Base-by-base conservation (phyloP, 1,284 basidiomycete species). In the Rhodotorula mucilaginosa region DNA sequence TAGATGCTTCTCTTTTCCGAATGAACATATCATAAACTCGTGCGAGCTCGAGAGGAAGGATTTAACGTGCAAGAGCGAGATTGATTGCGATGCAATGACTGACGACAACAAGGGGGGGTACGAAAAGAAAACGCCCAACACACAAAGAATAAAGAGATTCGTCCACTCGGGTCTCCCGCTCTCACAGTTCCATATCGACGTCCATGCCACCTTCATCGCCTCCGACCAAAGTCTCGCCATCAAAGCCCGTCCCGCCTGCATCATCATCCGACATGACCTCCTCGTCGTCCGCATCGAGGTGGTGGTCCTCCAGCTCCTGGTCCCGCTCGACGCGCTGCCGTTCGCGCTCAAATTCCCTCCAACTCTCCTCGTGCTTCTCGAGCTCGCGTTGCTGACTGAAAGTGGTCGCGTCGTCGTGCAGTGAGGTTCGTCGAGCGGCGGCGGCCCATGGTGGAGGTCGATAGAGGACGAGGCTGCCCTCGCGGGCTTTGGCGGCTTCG, bases 141-240 rank as follows among this genome's bases (percentile, higher is more conserved):
- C 26, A 26, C 16, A 31, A 31, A 2, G 49, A 23, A 51, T 19
- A 51, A 21, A 13, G 19, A 31, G 18, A 18, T 10, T 10, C 31
- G 54, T 51, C 49, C 49, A 10, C 39, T 19, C 19, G 49, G 19
- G 13, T 12, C 2, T 7, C 34, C 5, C 34, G 8, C 26, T n/a
- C 12, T 63, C 61, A 63, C 61, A 63, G 18, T 23, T 63, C 61
- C 51, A 54, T 52, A 12, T 62, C 61, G 62, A 54, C 62, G 39
- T 54, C 31, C 61, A 60, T n/a, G 15, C 44, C 58, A 3, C 19
- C 19, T 23, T 29, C 60, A 18, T 51, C 15, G 29, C 29, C 48
- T 13, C 26, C 48, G 47, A 23, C 29, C 54, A 56, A 15, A 39
- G 52, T 56, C 18, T 47, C 58, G 8, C 18, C 39, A 16, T 57